phyloP scores from a whole-genome alignment of 2,329 filamentous ascomycete genomes.

The Verticillium nonalfalfae region DNA sequence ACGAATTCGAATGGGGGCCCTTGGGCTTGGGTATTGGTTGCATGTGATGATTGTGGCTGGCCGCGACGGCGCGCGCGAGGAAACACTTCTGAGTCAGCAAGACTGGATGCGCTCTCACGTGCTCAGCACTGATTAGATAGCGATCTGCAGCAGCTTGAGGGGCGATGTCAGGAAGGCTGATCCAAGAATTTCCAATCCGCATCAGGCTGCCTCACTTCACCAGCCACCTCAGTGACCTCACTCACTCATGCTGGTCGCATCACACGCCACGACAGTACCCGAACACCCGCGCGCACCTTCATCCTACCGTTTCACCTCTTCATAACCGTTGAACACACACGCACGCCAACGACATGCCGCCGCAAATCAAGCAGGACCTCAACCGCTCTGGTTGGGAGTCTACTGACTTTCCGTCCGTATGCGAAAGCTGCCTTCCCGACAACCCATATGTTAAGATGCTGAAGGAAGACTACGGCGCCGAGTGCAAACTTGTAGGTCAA shows the following conservation, averaged over 20 bases:
- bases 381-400: conserved; percentile 96
- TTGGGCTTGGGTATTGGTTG: neutral
- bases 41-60: neutral
- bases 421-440: conserved; percentile 88
- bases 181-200: neutral
- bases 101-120: neutral
- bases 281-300: neutral
- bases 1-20: conserved; percentile 1
- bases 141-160: neutral
- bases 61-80: neutral
- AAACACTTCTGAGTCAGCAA: neutral
- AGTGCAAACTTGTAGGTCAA: conserved; percentile 59
- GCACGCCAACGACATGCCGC: conserved; percentile 51
- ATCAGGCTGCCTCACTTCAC: neutral
- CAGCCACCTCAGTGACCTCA: neutral
- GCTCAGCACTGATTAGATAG: neutral
- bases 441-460: conserved; percentile 99
- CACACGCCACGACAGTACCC: neutral
- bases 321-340: neutral
- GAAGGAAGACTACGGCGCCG: conserved; percentile 89
- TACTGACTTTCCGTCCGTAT: conserved; percentile 82
- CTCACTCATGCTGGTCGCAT: neutral
- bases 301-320: neutral
- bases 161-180: neutral
- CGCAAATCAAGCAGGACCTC: conserved; percentile 92